Percentiles rank a stretch among this genome's conserved stretches.
Evolutionary conservation across 208 protist genomes (phyloP).

Genomic region (Porcisia hertigi): DNA sequence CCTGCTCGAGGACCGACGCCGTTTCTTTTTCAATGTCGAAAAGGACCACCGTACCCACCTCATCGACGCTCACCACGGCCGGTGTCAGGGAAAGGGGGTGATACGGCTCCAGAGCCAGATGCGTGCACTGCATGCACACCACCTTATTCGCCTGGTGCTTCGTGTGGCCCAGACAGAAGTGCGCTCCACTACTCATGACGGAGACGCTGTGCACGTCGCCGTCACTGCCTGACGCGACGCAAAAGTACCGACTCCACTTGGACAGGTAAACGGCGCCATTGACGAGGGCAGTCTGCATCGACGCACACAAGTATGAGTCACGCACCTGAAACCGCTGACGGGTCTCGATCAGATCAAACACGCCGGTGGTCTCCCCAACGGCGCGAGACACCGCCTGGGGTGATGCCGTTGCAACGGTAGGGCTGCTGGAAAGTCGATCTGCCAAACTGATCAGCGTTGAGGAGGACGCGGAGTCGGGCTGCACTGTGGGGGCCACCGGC

Average conservation of each 20-base stretch:
- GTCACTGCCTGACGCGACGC: conserved; percentile 58
- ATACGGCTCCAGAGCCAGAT: conserved; percentile 39
- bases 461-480: not conserved
- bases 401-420: not conserved
- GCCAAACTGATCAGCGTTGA: not conserved
- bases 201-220: conserved; percentile 58
- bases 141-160: conserved; percentile 51
- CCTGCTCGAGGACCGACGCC: conserved; percentile 11
- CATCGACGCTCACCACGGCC: conserved; percentile 68
- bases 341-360: conserved; percentile 48
- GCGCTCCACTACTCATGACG: conserved; percentile 57
- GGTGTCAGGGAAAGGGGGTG: conserved; percentile 21
- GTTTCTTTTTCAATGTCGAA: conserved; percentile 61
- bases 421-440: not conserved
- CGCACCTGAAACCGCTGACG: conserved; percentile 38
- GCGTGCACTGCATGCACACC: conserved; percentile 46
- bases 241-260: conserved; percentile 62
- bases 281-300: conserved; percentile 12
- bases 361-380: conserved; percentile 19
- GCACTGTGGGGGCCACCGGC: not conserved
- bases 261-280: conserved; percentile 18
- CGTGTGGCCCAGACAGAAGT: conserved; percentile 69
- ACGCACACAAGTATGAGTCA: conserved; percentile 58
- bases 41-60: conserved; percentile 60
- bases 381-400: not conserved